These are phyloP conservation scores for Chalara sp. DNA, from an alignment of 2,329 filamentous ascomycete genomes.

Conservation along the genomic window DNA sequence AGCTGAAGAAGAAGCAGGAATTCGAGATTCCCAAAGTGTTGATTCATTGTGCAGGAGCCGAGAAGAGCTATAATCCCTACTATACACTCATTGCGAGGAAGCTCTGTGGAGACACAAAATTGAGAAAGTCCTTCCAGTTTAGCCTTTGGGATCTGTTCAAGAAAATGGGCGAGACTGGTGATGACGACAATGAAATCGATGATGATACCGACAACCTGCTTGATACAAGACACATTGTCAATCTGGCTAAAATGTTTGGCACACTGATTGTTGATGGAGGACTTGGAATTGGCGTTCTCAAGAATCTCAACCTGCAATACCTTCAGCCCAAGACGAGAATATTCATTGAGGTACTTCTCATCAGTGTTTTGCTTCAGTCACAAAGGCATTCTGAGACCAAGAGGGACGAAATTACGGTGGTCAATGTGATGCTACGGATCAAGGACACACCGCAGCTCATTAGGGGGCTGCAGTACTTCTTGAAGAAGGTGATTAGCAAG, in stretches of 20 bases:
- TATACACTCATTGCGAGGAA: constrained; percentile 80
- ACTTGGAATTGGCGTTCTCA: constrained; percentile 51
- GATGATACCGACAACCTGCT: constrained; percentile 45
- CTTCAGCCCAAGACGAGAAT: constrained; percentile 68
- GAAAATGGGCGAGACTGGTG: constrained; percentile 67
- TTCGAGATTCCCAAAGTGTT: constrained; percentile 83
- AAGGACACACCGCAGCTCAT: constrained; percentile 61
- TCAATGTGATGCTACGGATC: constrained; percentile 59
- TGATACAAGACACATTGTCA: constrained; percentile 54
- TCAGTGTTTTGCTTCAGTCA: constrained; percentile 65
- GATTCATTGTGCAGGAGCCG: constrained; percentile 78
- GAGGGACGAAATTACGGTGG: constrained; percentile 50
- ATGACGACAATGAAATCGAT: constrained; percentile 54
- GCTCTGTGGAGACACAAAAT: constrained; percentile 66
- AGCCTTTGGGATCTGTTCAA: constrained; percentile 82
- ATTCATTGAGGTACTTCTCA: constrained; percentile 76
- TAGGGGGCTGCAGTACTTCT: constrained; percentile 70
- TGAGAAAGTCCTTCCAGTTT: constrained; percentile 82
- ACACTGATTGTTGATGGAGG: constrained; percentile 53
- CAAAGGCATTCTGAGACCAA: constrained; percentile 40
- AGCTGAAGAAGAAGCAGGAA: constrained; percentile 79
- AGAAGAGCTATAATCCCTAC: constrained; percentile 84
- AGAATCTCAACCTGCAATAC: constrained; percentile 72
- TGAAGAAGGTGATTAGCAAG: constrained; percentile 67
- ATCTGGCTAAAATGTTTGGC: constrained; percentile 61